These are phyloP conservation scores for Lasiosphaeria miniovina DNA, from an alignment of 495 filamentous ascomycete genomes.

Conservation along the genomic window DNA sequence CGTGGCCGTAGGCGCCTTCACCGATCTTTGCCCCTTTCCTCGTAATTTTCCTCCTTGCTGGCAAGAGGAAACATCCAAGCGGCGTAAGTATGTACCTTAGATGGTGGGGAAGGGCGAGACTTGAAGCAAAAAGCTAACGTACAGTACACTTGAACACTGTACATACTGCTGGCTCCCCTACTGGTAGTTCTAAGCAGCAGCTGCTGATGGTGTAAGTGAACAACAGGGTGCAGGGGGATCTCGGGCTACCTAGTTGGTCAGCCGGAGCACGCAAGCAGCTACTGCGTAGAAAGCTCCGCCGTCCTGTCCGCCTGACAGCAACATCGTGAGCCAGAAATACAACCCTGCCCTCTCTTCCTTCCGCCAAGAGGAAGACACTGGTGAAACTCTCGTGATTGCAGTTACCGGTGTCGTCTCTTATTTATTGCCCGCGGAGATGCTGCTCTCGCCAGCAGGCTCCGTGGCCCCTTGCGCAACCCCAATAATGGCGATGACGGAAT, in stretches of 20 bases:
- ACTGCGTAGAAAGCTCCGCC: too few relatives aligned
- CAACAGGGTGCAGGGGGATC: too few relatives aligned
- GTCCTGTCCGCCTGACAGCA: too few relatives aligned
- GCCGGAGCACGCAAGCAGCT: too few relatives aligned
- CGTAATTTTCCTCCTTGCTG: neutral
- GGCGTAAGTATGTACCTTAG: neutral
- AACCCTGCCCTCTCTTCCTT: neutral
- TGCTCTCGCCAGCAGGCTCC: constrained; percentile 8
- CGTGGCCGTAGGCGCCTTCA: neutral
- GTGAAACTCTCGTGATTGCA: neutral
- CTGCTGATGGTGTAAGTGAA: too few relatives aligned
- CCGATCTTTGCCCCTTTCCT: neutral
- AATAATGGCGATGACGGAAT: constrained; percentile 17
- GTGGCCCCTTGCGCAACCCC: constrained; percentile 19
- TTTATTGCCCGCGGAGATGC: constrained; percentile 29
- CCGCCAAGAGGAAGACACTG: neutral
- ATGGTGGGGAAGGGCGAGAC: too few relatives aligned
- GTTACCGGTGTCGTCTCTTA: neutral
- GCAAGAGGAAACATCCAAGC: neutral
- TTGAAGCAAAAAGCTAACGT: too few relatives aligned
- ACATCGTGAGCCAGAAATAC: too few relatives aligned
- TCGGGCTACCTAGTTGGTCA: too few relatives aligned
- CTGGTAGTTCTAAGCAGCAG: too few relatives aligned
- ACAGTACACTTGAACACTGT: too few relatives aligned
- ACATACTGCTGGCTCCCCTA: too few relatives aligned